phyloP scores from a whole-genome alignment of 1,284 basidiomycete genomes.

The Acaromyces ingoldii region DNA sequence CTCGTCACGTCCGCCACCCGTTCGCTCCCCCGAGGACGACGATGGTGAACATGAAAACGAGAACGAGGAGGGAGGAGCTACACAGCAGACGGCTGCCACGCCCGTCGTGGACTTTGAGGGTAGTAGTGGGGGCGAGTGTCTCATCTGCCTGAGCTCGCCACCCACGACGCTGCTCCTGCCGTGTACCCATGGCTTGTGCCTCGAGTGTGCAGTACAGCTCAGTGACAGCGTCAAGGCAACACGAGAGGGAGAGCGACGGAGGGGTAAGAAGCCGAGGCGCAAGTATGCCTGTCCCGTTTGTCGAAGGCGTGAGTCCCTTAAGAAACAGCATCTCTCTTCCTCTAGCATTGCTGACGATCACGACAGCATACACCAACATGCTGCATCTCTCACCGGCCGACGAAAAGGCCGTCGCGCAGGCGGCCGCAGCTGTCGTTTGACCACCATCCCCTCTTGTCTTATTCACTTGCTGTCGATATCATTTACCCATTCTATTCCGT shows the following conservation, averaged over 20 bases:
- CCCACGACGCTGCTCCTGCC: constrained; percentile 46
- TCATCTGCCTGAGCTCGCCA: constrained; percentile 43
- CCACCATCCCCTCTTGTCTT: too few species aligned
- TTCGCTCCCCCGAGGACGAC: constrained; percentile 12
- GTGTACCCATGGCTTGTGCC: constrained; percentile 49
- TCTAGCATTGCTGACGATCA: background rate
- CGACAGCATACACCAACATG: constrained; percentile 30
- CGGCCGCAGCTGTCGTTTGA: background rate
- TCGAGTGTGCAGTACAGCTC: constrained; percentile 47
- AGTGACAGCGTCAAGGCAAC: constrained; percentile 41
- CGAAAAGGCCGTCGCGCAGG: constrained; percentile 35
- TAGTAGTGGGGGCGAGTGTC: constrained; percentile 36
- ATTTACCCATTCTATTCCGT: too few species aligned
- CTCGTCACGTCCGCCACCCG: constrained; percentile 29
- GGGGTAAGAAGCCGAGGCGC: constrained; percentile 36
- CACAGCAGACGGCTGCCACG: background rate
- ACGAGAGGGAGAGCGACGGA: constrained; percentile 30
- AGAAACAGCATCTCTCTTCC: background rate
- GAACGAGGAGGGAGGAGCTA: constrained; percentile 1
- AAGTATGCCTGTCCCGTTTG: constrained; percentile 50
- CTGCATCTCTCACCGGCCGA: constrained; percentile 35
- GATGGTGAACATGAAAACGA: constrained; percentile 3
- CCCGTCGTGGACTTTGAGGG: constrained; percentile 17
- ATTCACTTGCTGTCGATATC: too few species aligned
- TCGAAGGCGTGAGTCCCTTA: constrained; percentile 18